Evolutionary conservation across 306 rosid species (phyloP).

Genomic region (Prunus mira): DNA sequence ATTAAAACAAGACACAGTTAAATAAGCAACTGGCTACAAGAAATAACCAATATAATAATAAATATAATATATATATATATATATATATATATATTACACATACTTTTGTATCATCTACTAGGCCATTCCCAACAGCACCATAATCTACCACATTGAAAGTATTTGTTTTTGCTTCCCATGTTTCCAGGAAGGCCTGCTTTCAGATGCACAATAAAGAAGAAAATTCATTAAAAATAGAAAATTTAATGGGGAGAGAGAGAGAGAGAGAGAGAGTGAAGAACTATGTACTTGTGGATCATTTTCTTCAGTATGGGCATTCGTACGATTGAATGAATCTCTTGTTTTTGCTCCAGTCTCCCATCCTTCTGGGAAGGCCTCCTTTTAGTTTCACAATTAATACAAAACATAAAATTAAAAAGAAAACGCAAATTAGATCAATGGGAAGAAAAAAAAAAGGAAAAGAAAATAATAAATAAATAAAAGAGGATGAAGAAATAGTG

Average conservation of each 20-base stretch:
- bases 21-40: background rate
- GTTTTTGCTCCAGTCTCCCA: background rate
- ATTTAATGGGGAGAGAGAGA: no score
- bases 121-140: constrained; percentile 28
- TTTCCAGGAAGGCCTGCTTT: background rate
- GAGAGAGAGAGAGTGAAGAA: background rate
- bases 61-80: no score
- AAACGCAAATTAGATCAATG: no score
- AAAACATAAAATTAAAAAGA: no score
- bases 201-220: background rate
- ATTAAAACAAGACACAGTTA: background rate
- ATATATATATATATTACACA: background rate
- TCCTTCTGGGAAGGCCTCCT: background rate
- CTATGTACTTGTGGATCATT: background rate
- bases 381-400: no score
- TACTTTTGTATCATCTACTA: constrained; percentile 45
- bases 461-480: no score
- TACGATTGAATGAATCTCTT: background rate
- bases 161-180: no score
- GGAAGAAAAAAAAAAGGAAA: fast-evolving
- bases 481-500: no score
- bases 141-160: background rate
- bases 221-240: background rate
- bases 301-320: background rate
- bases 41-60: background rate